A percentile compares a stretch with the other conserved stretches of the same genome.
These are phyloP conservation scores for Plasmodium berghei DNA, from an alignment of 169 alveolate genomes.

Conservation along the genomic window DNA sequence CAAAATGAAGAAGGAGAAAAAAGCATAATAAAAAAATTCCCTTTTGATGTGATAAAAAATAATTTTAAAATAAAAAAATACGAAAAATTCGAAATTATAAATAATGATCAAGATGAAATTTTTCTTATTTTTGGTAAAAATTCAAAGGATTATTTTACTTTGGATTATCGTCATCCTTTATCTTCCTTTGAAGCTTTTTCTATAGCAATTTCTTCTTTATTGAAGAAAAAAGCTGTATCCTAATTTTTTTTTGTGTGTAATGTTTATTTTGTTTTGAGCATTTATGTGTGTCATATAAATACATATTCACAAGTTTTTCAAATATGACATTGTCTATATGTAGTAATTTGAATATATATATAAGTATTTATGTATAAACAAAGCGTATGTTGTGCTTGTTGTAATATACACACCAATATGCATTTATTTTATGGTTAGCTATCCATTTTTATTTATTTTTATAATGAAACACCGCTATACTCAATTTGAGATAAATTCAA, in stretches of 20 bases:
- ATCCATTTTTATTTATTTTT: too few species aligned
- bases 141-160: slow-evolving; percentile 81
- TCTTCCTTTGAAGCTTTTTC: slow-evolving; percentile 84
- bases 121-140: slow-evolving; percentile 81
- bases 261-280: too few species aligned
- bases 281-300: not conserved
- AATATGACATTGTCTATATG: too few species aligned
- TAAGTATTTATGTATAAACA: too few species aligned
- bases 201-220: slow-evolving; percentile 79
- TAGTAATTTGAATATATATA: too few species aligned
- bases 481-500: too few species aligned
- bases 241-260: slow-evolving; percentile 22
- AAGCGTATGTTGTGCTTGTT: too few species aligned
- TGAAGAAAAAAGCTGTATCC: slow-evolving; percentile 81
- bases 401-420: too few species aligned
- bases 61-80: slow-evolving; percentile 39
- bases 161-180: slow-evolving; percentile 85
- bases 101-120: slow-evolving; percentile 75
- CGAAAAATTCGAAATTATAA: slow-evolving; percentile 62
- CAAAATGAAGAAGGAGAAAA: slow-evolving; percentile 12
- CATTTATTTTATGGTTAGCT: too few species aligned
- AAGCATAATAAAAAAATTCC: slow-evolving; percentile 30
- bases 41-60: slow-evolving; percentile 77
- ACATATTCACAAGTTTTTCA: not conserved
- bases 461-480: too few species aligned